Conservation (phyloP, 2,329 filamentous ascomycete species). For the Dothiorella sarmentorum region DNA sequence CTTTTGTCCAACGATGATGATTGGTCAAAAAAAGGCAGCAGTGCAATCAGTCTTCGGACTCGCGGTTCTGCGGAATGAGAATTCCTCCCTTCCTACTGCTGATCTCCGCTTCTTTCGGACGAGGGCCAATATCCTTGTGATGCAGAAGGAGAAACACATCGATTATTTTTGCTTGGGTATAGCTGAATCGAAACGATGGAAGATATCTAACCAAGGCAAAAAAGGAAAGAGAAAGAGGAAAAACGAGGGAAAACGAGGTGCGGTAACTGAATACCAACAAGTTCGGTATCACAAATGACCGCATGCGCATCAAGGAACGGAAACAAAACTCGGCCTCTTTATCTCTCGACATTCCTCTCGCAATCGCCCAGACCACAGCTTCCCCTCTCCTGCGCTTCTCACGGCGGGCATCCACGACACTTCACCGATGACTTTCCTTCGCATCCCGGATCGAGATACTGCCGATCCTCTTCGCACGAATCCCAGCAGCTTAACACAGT, state of each 20-base stretch:
- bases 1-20: too few relatives aligned
- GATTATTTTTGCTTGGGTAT: neutral
- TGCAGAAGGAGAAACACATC: neutral
- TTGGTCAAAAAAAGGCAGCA: neutral
- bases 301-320: neutral
- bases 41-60: neutral
- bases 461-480: neutral
- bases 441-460: neutral
- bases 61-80: neutral
- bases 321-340: too few relatives aligned
- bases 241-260: too few relatives aligned
- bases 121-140: neutral
- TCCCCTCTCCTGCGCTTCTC: neutral
- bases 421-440: neutral
- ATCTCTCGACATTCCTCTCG: too few relatives aligned
- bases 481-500: neutral
- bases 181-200: neutral
- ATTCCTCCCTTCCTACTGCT: neutral
- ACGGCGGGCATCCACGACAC: neutral
- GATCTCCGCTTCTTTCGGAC: neutral
- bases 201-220: neutral
- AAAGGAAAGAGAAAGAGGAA: too few relatives aligned
- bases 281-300: neutral
- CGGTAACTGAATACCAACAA: too few relatives aligned
- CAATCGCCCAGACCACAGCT: too few relatives aligned